Evolutionary conservation across 192 early-diverging fungal species (phyloP), one percentile per base, ranked within the genome.

Genomic region (Coemansia sp.): DNA sequence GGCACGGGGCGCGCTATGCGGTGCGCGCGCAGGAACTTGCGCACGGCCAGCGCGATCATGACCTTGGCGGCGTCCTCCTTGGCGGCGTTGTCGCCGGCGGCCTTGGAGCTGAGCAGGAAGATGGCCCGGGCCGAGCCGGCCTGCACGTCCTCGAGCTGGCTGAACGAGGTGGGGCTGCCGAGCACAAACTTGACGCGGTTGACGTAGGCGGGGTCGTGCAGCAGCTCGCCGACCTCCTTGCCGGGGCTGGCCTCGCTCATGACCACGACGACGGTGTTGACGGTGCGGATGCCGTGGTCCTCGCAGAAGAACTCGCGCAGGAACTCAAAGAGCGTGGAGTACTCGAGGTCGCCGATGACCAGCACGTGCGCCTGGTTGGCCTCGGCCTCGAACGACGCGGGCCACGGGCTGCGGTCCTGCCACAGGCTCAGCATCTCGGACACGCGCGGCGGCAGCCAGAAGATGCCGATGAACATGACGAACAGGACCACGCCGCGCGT

Each of bases 281-380:
- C 77, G 7, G 86, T 87, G 35, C 62, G 65, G 18, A 83, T 60
- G 29, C 89, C 89, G 47, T 91, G 89, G 69, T 90, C 89, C 65
- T 87, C 81, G 60, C 88, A 90, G 49, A 89, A 91, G 62, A 91
- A 90, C 73, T 91, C 89, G 45, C 87, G 81, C 58, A 91, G 61
- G 27, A 91, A 91, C 70, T 87, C 87, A 10, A 83, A 73, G 43
- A 91, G 56, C 33, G 77, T 60, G 3, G 77, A 58, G 49, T 80
- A 80, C 59, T 88, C 84, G 30, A 88, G 73, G 43, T 83, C 82
- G 27, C 89, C 89, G 22, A 88, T 78, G 21, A 90, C 72, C 12
- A 91, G 68, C 12, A 90, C 84, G 56, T 91, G 88, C 25, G 67
- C 58, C 53, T 80, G 71, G 58, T 80, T 76, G 2, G 71, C 46